These are phyloP conservation scores for Hanseniaspora vineae DNA, from an alignment of 805 yeast genomes.

Conservation along the genomic window DNA sequence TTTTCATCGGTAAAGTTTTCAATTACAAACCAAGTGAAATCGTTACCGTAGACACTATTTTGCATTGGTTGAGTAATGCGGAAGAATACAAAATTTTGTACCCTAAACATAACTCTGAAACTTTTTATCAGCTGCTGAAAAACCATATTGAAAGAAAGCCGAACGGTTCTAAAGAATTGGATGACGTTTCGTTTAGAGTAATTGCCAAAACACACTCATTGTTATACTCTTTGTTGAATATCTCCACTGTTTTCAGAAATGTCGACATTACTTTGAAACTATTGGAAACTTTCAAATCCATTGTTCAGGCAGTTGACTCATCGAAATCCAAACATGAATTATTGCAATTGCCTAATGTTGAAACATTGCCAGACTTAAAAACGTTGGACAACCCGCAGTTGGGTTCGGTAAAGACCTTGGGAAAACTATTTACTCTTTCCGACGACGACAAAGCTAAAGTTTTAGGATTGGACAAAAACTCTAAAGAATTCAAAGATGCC, in stretches of 20 bases:
- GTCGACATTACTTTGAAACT: constrained; percentile 49
- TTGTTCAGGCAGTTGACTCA: constrained; percentile 62
- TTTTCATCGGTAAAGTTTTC: constrained; percentile 56
- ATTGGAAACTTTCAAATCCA: constrained; percentile 52
- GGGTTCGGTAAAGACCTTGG: constrained; percentile 28
- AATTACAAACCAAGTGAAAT: constrained; percentile 60
- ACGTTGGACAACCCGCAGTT: constrained; percentile 3
- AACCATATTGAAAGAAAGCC: constrained; percentile 46
- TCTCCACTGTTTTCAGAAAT: constrained; percentile 69
- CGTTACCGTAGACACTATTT: constrained; percentile 42
- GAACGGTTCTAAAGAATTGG: constrained; percentile 17
- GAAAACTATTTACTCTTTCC: constrained; percentile 53
- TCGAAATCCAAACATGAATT: constrained; percentile 36
- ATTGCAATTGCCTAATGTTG: constrained; percentile 71
- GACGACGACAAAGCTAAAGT: constrained; percentile 40
- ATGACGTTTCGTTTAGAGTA: constrained; percentile 34
- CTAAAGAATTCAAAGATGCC: constrained; percentile 32
- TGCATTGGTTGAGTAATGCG: constrained; percentile 50
- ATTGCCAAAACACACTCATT: constrained; percentile 54
- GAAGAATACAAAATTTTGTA: constrained; percentile 43
- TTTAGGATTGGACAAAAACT: constrained; percentile 37
- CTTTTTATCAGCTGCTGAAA: constrained; percentile 38
- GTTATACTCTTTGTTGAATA: constrained; percentile 61
- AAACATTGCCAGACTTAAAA: constrained; percentile 29
- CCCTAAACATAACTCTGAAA: constrained; percentile 29